Percentiles rank a stretch among this genome's conserved stretches.
Evolutionary conservation across 1,284 basidiomycete genomes (phyloP).

Genomic region (Apiotrichum montevideense): DNA sequence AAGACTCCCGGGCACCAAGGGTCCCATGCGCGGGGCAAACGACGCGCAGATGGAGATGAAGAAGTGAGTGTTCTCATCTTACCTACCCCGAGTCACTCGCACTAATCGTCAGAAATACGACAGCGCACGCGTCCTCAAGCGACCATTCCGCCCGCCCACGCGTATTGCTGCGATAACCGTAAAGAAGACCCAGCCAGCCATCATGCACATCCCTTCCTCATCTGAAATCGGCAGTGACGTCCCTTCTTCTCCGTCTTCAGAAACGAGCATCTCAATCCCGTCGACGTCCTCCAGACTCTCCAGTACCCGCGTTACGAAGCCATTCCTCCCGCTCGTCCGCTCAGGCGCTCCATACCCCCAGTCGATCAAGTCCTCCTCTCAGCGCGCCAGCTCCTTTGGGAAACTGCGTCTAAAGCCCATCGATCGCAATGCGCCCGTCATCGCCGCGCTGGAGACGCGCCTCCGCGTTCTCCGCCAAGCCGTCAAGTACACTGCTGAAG

Average conservation of each 20-base stretch:
- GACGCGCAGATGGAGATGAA: not conserved
- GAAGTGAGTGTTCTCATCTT: no score
- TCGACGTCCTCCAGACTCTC: not conserved
- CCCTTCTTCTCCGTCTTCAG: not conserved
- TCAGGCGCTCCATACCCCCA: no score
- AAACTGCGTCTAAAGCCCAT: not conserved
- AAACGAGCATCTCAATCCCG: not conserved
- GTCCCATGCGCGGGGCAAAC: constrained; percentile 17
- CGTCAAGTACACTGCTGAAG: constrained; percentile 19
- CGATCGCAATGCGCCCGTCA: constrained; percentile 2
- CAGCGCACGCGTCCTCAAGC: constrained; percentile 30
- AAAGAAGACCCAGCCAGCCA: not conserved
- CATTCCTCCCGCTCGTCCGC: no score
- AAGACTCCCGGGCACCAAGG: constrained; percentile 35
- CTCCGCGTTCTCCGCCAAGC: constrained; percentile 28
- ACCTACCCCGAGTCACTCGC: no score
- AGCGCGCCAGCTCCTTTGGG: not conserved
- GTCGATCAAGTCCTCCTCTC: not conserved
- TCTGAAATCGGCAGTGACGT: not conserved
- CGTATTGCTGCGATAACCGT: not conserved
- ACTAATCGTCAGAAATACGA: constrained; percentile 4
- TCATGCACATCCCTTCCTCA: constrained; percentile 1
- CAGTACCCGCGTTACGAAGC: no score
- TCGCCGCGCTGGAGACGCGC: constrained; percentile 25
- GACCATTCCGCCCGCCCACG: constrained; percentile 33